These are phyloP conservation scores for Chytriomyces confervae DNA, from an alignment of 192 early-diverging fungal genomes.

Conservation along the genomic window DNA sequence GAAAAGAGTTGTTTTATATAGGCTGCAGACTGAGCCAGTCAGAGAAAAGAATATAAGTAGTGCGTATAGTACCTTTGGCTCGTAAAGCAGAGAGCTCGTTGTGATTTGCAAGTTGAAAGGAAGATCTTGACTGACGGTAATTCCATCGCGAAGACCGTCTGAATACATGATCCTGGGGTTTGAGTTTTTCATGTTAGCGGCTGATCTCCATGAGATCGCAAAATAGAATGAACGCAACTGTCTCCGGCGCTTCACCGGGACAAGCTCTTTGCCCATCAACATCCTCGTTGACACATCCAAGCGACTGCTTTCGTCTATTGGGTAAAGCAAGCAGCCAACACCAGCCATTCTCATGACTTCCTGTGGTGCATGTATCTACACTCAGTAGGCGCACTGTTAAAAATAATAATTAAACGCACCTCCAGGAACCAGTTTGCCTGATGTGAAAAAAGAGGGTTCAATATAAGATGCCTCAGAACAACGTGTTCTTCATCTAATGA, in stretches of 20 bases:
- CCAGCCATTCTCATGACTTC: conserved; percentile 54
- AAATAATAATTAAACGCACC: conserved; percentile 14
- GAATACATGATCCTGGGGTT: conserved; percentile 48
- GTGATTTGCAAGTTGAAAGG: conserved; percentile 46
- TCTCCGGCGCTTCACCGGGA: conserved; percentile 50
- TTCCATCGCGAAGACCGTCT: conserved; percentile 54
- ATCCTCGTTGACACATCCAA: conserved; percentile 44
- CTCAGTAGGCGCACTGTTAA: too few species aligned
- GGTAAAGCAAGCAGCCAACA: conserved; percentile 46
- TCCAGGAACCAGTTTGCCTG: conserved; percentile 52
- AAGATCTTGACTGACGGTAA: conserved; percentile 42
- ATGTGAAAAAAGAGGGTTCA: conserved; percentile 57
- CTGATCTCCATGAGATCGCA: too few species aligned
- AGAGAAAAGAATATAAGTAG: neutral
- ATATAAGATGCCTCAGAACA: conserved; percentile 41
- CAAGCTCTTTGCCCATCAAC: conserved; percentile 42
- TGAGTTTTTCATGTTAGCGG: neutral
- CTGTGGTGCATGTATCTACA: conserved; percentile 2
- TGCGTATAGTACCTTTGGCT: conserved; percentile 46
- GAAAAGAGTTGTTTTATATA: neutral
- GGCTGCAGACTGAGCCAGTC: too few species aligned
- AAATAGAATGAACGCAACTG: conserved; percentile 36
- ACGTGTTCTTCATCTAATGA: conserved; percentile 30
- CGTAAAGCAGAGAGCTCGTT: conserved; percentile 50
- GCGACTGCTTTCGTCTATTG: conserved; percentile 23